A percentile compares a stretch with the other conserved stretches of the same genome.
Conservation (phyloP, 2,329 filamentous ascomycete species). For the Aspergillus floridensis region DNA sequence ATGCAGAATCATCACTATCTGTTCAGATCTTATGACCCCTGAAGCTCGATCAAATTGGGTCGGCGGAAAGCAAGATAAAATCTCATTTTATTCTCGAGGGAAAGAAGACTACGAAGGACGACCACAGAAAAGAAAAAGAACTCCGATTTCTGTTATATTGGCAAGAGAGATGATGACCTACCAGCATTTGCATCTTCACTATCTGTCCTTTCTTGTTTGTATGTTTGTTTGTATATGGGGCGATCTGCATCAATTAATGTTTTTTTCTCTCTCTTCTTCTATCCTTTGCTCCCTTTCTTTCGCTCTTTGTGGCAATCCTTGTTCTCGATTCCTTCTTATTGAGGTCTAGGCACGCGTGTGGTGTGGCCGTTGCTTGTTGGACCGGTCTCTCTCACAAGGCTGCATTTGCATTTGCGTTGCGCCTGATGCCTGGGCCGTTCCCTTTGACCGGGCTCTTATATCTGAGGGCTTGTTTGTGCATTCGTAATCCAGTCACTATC, state of each 20-base stretch:
- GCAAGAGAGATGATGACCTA: constrained; percentile 39
- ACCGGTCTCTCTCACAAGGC: not conserved
- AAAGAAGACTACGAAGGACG: constrained; percentile 38
- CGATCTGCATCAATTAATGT: constrained; percentile 32
- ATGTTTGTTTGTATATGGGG: constrained; percentile 33
- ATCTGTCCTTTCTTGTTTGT: constrained; percentile 19
- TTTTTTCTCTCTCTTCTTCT: constrained; percentile 17
- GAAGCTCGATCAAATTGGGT: constrained; percentile 17
- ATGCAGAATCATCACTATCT: constrained; percentile 24
- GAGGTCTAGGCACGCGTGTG: not conserved
- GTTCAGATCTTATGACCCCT: constrained; percentile 10
- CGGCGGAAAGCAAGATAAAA: constrained; percentile 23
- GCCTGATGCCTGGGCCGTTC: not conserved
- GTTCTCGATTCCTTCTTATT: not conserved
- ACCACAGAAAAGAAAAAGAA: constrained; percentile 33
- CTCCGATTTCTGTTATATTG: constrained; percentile 24
- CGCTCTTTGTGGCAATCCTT: constrained; percentile 5
- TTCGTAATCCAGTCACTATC: not conserved
- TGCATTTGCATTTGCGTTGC: not conserved
- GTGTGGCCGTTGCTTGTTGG: not conserved
- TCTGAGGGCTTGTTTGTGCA: not conserved
- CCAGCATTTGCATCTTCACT: constrained; percentile 37
- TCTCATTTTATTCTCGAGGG: constrained; percentile 21
- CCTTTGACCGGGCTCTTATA: not conserved
- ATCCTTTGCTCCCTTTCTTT: constrained; percentile 16